Evolutionary conservation across 441 rosid genomes (phyloP).

Genomic region (Dalechampia spathulata): DNA sequence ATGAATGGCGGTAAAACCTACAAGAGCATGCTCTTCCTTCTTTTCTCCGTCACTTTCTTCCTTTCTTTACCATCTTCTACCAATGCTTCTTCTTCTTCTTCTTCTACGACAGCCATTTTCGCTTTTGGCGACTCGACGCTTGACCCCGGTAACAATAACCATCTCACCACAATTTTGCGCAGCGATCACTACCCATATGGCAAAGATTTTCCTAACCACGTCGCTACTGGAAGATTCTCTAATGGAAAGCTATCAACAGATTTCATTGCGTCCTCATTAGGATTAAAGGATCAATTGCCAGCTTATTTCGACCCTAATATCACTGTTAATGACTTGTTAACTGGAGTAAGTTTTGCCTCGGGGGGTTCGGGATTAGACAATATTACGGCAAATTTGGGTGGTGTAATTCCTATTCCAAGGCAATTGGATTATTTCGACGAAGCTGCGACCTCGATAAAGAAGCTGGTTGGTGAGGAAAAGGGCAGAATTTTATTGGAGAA

Average conservation of each 20-base stretch:
- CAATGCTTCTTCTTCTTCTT: background rate
- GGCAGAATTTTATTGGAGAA: background rate
- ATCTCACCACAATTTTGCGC: background rate
- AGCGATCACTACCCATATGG: conserved; percentile 10
- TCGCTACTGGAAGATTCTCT: conserved; percentile 7
- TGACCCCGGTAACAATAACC: conserved; percentile 13
- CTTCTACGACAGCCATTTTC: background rate
- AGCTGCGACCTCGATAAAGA: background rate
- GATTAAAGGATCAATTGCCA: conserved; percentile 20
- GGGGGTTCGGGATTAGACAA: conserved; percentile 29
- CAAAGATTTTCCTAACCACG: conserved; percentile 1
- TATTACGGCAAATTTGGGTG: conserved; percentile 5
- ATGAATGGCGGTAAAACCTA: background rate
- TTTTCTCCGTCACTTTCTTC: background rate
- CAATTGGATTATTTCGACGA: conserved; percentile 3
- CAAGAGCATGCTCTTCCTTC: background rate
- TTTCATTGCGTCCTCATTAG: conserved; percentile 5
- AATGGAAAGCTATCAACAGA: conserved; percentile 12
- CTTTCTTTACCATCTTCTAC: background rate
- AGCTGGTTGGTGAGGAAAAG: background rate
- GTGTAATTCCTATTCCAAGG: background rate
- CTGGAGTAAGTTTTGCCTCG: conserved; percentile 30
- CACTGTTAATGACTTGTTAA: conserved; percentile 17
- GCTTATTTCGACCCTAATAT: conserved; percentile 26
- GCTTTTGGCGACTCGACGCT: conserved; percentile 12